Conservation (phyloP, 2,329 filamentous ascomycete species). For the Peltaster fructicola region DNA sequence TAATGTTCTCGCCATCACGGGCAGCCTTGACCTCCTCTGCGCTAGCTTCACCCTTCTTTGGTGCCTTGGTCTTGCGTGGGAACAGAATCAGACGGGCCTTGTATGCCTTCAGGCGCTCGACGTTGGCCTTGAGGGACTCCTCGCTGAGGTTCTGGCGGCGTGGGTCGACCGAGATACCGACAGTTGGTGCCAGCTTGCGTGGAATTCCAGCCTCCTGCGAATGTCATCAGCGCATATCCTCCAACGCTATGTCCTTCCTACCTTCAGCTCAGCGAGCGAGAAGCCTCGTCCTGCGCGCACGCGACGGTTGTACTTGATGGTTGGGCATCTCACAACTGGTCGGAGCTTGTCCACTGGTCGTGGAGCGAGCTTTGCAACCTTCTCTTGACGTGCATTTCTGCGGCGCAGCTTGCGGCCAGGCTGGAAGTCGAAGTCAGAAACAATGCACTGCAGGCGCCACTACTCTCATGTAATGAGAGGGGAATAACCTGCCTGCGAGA, state of each 20-base stretch:
- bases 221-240: constrained; percentile 5
- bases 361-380: constrained; percentile 89
- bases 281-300: constrained; percentile 94
- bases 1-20: constrained; percentile 33
- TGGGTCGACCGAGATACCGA: constrained; percentile 92
- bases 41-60: constrained; percentile 80
- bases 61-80: constrained; percentile 83
- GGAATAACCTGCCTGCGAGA: constrained; percentile 94
- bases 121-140: constrained; percentile 87
- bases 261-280: constrained; percentile 95
- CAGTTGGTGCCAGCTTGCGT: constrained; percentile 82
- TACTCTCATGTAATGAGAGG: constrained; percentile 33
- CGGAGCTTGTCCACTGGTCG: constrained; percentile 94
- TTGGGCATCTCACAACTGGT: constrained; percentile 93
- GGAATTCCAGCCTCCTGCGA: constrained; percentile 80
- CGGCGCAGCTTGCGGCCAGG: constrained; percentile 90
- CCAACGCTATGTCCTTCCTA: constrained; percentile 27
- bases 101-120: constrained; percentile 96
- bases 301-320: constrained; percentile 95
- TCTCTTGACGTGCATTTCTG: constrained; percentile 77
- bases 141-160: constrained; percentile 95
- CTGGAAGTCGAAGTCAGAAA: constrained; percentile 34
- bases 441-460: constrained; percentile 30
- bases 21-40: constrained; percentile 65
- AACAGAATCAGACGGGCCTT: constrained; percentile 91